Evolutionary conservation across 108 stramenopile genomes (phyloP).

Genomic region (Cyclotella baltica): DNA sequence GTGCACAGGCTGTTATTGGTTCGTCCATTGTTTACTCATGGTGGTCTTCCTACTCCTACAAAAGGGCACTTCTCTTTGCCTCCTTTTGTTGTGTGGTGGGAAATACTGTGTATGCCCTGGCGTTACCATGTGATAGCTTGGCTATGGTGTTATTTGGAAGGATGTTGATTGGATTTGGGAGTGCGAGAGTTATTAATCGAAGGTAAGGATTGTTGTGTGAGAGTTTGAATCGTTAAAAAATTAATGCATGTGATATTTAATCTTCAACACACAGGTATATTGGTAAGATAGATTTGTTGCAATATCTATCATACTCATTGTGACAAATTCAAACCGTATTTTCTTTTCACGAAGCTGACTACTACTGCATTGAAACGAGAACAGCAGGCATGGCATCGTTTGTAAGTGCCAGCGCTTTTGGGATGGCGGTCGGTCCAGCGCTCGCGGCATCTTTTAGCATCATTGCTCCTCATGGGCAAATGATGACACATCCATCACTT

Average conservation of each 20-base stretch:
- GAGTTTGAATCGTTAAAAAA: not conserved
- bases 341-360: constrained; percentile 58
- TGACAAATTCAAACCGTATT: not conserved
- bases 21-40: constrained; percentile 80
- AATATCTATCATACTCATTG: not conserved
- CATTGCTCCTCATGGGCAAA: constrained; percentile 36
- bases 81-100: constrained; percentile 73
- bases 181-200: constrained; percentile 87
- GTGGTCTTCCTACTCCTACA: constrained; percentile 92
- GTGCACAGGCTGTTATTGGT: constrained; percentile 84
- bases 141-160: constrained; percentile 86
- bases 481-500: constrained; percentile 12
- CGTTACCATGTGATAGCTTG: constrained; percentile 77
- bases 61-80: constrained; percentile 84
- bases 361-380: constrained; percentile 69
- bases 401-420: constrained; percentile 86
- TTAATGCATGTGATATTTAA: not conserved
- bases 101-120: constrained; percentile 88
- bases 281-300: constrained; percentile 38
- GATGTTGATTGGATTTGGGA: constrained; percentile 89
- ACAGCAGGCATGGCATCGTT: constrained; percentile 89
- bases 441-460: constrained; percentile 69
- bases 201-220: constrained; percentile 17
- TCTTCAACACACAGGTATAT: constrained; percentile 64
- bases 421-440: constrained; percentile 89